phyloP scores from a whole-genome alignment of 768 basidiomycete genomes.

The Leccinum uliginosum region DNA sequence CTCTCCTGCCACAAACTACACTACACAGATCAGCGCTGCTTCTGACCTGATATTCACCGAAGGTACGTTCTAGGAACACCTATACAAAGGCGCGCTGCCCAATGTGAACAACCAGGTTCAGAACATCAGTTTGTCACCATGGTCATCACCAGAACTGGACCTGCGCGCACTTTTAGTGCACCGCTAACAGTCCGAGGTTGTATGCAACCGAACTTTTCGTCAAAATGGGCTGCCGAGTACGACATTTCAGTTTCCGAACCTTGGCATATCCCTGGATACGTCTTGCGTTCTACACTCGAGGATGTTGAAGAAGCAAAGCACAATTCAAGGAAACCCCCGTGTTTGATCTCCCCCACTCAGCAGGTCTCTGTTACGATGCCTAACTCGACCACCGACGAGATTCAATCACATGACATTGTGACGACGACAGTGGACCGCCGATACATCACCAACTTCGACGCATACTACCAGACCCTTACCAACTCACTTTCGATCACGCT shows the following conservation, averaged over 20 bases:
- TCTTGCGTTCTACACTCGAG: slow-evolving; percentile 1
- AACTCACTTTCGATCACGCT: neutral
- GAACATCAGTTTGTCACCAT: neutral
- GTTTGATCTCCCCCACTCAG: neutral
- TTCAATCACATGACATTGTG: neutral
- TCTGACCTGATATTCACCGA: neutral
- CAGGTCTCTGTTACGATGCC: neutral
- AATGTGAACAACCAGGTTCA: neutral
- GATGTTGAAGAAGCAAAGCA: neutral
- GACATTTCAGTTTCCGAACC: neutral
- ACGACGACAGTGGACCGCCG: neutral
- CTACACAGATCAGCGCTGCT: neutral
- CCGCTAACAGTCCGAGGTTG: neutral
- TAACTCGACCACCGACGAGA: neutral
- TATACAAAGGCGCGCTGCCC: neutral
- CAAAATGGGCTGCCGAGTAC: neutral
- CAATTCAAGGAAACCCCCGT: neutral
- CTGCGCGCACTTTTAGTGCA: neutral
- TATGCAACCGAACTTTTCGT: neutral
- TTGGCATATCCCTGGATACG: neutral
- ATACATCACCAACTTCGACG: neutral
- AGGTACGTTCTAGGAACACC: neutral
- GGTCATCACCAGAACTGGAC: neutral
- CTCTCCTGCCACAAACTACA: neutral
- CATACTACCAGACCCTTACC: slow-evolving; percentile 1